Evolutionary conservation across 2,329 filamentous ascomycete genomes (phyloP).

Genomic region (Talaromyces verruculosus): DNA sequence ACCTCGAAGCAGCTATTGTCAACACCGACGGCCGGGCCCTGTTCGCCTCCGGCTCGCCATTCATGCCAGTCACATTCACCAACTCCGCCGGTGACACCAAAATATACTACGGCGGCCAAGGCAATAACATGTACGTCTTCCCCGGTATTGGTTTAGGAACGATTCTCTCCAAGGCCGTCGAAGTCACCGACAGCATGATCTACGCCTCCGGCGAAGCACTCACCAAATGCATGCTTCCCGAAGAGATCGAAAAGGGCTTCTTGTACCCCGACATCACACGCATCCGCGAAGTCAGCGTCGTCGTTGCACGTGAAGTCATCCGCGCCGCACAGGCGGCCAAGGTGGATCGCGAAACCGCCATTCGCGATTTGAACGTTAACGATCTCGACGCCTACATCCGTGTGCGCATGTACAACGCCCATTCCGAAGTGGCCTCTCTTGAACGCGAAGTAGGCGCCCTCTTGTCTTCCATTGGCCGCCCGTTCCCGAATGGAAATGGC

Average conservation of each 20-base stretch:
- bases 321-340: constrained; percentile 82
- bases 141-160: constrained; percentile 91
- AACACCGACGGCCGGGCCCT: constrained; percentile 89
- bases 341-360: constrained; percentile 55
- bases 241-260: constrained; percentile 79
- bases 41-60: constrained; percentile 94
- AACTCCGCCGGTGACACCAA: constrained; percentile 57
- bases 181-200: constrained; percentile 92
- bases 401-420: constrained; percentile 51
- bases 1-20: constrained; percentile 86
- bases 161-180: constrained; percentile 83
- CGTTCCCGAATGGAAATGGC: constrained; percentile 5
- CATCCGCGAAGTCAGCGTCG: constrained; percentile 83
- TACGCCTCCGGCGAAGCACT: constrained; percentile 87
- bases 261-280: constrained; percentile 90
- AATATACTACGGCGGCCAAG: constrained; percentile 76
- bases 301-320: constrained; percentile 89
- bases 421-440: constrained; percentile 47
- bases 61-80: constrained; percentile 70
- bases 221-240: constrained; percentile 71
- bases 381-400: constrained; percentile 51
- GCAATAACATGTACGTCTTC: constrained; percentile 87
- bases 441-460: constrained; percentile 49
- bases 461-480: constrained; percentile 34
- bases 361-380: constrained; percentile 45